These are phyloP conservation scores for Oligophagozyma castellii DNA, from an alignment of 1,139 yeast genomes.

Conservation along the genomic window DNA sequence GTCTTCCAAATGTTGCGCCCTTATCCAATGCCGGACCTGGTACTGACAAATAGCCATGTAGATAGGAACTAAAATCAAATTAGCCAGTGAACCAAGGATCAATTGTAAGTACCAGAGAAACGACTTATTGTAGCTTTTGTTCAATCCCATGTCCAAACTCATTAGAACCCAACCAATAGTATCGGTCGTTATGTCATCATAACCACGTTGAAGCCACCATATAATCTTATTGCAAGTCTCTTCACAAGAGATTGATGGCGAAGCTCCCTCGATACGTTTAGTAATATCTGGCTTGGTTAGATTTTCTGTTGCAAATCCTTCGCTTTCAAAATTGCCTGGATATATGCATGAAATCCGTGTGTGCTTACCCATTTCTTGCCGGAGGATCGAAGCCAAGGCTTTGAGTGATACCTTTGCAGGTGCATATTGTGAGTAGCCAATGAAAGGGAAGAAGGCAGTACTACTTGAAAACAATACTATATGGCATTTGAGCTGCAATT, in stretches of 20 bases:
- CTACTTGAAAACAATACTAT: conserved; percentile 70
- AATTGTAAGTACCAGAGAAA: conserved; percentile 41
- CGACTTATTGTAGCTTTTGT: conserved; percentile 40
- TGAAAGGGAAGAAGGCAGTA: conserved; percentile 71
- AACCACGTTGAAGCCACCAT: conserved; percentile 45
- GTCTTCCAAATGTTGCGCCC: no score
- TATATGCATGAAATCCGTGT: conserved; percentile 45
- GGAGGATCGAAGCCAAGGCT: conserved; percentile 56
- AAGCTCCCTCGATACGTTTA: conserved; percentile 70
- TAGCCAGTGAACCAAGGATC: conserved; percentile 20
- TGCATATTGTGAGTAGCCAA: conserved; percentile 84
- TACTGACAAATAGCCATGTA: conserved; percentile 38
- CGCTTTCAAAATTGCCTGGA: conserved; percentile 85
- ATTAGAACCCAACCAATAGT: conserved; percentile 73
- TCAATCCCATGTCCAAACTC: conserved; percentile 48
- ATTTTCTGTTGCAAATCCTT: conserved; percentile 76
- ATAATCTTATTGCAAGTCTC: conserved; percentile 53
- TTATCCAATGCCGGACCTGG: conserved; percentile 41
- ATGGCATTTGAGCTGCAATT: conserved; percentile 27
- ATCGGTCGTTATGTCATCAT: conserved; percentile 71
- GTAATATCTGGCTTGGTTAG: conserved; percentile 79
- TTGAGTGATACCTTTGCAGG: conserved; percentile 79
- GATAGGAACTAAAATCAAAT: conserved; percentile 46
- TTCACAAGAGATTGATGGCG: conserved; percentile 53
- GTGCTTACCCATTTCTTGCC: conserved; percentile 72